A percentile compares a stretch with the other conserved stretches of the same genome.
These are phyloP conservation scores for Eucalyptus brandiana DNA, from an alignment of 345 rosid species.

Conservation along the genomic window DNA sequence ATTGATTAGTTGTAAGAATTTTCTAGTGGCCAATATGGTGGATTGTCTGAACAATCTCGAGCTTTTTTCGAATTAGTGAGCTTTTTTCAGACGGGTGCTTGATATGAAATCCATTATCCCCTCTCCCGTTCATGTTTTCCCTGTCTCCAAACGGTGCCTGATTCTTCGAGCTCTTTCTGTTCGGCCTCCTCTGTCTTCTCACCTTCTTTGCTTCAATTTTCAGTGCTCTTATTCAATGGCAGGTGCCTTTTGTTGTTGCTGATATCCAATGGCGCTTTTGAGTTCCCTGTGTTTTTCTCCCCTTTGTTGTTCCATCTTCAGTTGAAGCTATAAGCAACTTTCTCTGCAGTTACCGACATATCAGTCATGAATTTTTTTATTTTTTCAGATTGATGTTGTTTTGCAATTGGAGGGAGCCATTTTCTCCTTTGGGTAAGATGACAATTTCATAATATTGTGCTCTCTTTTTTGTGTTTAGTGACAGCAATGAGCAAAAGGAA, in stretches of 20 bases:
- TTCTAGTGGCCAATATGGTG: not conserved
- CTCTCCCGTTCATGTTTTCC: not conserved
- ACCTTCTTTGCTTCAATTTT: not conserved
- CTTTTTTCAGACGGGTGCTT: not conserved
- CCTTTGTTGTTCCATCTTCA: not conserved
- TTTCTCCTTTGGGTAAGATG: not conserved
- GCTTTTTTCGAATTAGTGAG: not conserved
- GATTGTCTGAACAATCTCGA: not conserved
- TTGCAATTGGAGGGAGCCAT: not conserved
- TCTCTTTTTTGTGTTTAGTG: not conserved
- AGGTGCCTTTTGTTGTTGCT: not conserved
- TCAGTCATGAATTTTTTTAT: not conserved
- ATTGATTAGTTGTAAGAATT: not conserved
- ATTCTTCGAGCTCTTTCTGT: not conserved
- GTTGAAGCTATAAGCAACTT: not conserved
- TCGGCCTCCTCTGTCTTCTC: not conserved
- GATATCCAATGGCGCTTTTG: not conserved
- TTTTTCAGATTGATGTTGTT: not conserved
- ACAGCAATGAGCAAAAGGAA: slow-evolving; percentile 40
- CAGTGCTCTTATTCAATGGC: not conserved
- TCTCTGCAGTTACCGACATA: not conserved
- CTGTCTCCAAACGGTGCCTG: not conserved
- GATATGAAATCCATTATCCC: not conserved
- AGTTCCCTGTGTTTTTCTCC: not conserved
- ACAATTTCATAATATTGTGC: not conserved